These are phyloP conservation scores for Aspergillus ochraceus DNA, from an alignment of 2,329 filamentous ascomycete genomes.

Conservation along the genomic window DNA sequence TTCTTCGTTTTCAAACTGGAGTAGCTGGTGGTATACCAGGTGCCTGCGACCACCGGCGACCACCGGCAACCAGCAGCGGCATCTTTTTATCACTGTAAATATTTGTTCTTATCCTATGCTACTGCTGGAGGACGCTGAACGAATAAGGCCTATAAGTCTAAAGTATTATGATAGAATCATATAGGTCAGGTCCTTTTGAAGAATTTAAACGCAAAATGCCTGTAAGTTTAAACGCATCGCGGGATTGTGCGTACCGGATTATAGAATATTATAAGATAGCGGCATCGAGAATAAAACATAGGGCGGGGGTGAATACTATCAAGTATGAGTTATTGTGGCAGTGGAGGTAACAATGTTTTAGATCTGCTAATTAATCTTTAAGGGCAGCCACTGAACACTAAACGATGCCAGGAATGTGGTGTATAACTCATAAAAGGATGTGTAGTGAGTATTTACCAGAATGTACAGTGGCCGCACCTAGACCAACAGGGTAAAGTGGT, in stretches of 20 bases:
- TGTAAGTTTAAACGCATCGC: background rate
- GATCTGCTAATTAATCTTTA: background rate
- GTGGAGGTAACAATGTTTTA: background rate
- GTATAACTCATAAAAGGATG: background rate
- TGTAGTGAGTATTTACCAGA: background rate
- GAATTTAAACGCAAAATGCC: background rate
- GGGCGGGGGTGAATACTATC: background rate
- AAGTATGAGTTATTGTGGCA: background rate
- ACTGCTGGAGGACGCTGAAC: background rate
- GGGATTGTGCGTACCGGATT: background rate
- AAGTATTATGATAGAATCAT: background rate
- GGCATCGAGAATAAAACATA: background rate
- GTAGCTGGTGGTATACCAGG: background rate
- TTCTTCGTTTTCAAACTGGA: background rate
- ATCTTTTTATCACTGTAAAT: background rate
- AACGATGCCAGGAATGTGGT: background rate
- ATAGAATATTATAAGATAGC: background rate
- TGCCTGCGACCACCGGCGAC: background rate
- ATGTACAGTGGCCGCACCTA: background rate
- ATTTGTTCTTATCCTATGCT: background rate
- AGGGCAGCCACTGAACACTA: background rate
- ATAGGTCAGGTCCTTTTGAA: background rate
- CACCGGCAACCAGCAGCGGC: background rate
- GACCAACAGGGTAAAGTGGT: background rate
- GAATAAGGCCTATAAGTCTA: background rate